Evolutionary conservation across 2,329 filamentous ascomycete species (phyloP), one percentile per base, ranked within the genome.

Genomic region (Diplodia scrobiculata): DNA sequence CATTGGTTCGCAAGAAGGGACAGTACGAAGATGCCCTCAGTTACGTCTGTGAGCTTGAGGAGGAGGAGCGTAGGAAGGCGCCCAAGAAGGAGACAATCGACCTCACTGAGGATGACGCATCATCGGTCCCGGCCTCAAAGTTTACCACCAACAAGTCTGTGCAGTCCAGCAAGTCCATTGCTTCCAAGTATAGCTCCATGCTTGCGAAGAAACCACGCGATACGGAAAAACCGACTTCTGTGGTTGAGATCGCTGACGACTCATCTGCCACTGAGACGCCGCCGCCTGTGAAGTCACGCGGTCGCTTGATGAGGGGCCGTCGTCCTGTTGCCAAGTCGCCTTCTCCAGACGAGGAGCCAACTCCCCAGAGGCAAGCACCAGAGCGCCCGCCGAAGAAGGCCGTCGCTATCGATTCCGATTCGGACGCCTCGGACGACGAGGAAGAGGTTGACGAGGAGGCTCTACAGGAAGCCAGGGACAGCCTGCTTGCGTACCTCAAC

Each of bases 401-500:
- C n/a, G 73, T 77, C 21, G 71, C 75, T 1, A 73, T 76, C 11
- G 76, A 76, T 17, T 75, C 77, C 38, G 79, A 83, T 19, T 81
- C 82, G 0, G 81, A 82, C 13, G 77, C 77, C 14, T 80, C 81
- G 52, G 59, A 32, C 2, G 63, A 50, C 4, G 53, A 53, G 3
- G 60, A 65, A 50, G 53, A 53, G 27, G 11, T 74, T 29, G 78
- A 77, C 25, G 74, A 75, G 29, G 72, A 75, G 3, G 70, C 65
- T 4, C 72, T 68, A 6, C 73, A 77, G 10, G 72, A 74, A 34
- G 74, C 86, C 48, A 82, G 86, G 34, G 73, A 73, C 4, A 84
- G 84, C 65, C 85, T 97, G 6, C 81, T 98, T 32, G 84, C 87
- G 7, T 96, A 92, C 72, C 88, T 99, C 77, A 98, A 98, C 73